phyloP scores from a whole-genome alignment of 176 grass and related monocot genomes.

The Phragmites australis region DNA sequence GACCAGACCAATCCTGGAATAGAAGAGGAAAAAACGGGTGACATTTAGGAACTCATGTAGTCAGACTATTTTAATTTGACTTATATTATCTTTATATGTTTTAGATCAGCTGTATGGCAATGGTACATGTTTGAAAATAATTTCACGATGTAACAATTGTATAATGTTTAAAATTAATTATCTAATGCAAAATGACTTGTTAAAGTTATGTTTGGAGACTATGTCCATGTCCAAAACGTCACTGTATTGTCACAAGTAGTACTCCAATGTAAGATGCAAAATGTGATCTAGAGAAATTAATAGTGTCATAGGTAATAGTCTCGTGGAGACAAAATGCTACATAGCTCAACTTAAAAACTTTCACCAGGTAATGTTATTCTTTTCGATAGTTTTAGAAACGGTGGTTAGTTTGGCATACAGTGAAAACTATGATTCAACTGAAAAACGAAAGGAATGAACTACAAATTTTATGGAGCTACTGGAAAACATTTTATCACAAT shows the following conservation, averaged over 20 bases:
- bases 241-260: not conserved
- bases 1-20: conserved; percentile 89
- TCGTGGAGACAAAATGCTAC: no score
- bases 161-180: not conserved
- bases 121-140: not conserved
- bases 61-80: no score
- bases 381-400: not conserved
- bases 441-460: not conserved
- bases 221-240: not conserved
- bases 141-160: not conserved
- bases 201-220: not conserved
- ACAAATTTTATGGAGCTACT: not conserved
- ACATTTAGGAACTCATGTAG: not conserved
- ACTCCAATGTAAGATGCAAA: not conserved
- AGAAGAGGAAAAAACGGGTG: not conserved
- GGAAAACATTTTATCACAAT: not conserved
- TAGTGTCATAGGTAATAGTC: not conserved
- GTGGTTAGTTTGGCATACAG: not conserved
- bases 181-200: not conserved
- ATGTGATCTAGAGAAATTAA: not conserved
- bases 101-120: not conserved
- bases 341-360: not conserved
- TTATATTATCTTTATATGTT: no score
- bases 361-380: not conserved
- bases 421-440: not conserved